These are phyloP conservation scores for Chenopodium formosanum DNA, from an alignment of 148 eudicot species.

Conservation along the genomic window DNA sequence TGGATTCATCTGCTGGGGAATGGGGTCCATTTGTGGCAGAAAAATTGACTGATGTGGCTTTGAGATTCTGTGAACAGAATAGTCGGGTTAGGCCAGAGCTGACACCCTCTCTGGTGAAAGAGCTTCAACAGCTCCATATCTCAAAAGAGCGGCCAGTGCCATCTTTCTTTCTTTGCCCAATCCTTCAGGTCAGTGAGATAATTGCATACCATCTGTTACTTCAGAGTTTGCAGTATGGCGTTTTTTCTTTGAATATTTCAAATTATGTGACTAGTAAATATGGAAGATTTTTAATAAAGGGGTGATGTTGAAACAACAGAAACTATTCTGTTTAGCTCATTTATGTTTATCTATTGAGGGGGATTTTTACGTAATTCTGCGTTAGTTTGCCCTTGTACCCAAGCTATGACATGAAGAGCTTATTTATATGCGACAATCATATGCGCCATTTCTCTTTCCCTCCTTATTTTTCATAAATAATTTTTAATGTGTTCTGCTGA, in stretches of 20 bases:
- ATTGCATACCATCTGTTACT: neutral
- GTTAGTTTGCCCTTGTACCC: neutral
- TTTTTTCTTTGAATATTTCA: neutral
- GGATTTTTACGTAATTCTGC: neutral
- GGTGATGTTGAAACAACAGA: neutral
- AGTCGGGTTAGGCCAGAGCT: conserved; percentile 68
- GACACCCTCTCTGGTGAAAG: conserved; percentile 57
- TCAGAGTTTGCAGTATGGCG: neutral
- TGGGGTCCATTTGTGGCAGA: conserved; percentile 64
- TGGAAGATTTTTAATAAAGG: neutral
- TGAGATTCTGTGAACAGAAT: conserved; percentile 65
- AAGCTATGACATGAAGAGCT: neutral
- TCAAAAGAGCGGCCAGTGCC: conserved; percentile 63
- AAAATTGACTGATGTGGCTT: conserved; percentile 56
- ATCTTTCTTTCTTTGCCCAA: conserved; percentile 75
- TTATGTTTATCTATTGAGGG: neutral
- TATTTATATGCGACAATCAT: neutral
- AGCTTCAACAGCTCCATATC: conserved; percentile 61
- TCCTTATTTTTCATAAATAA: neutral
- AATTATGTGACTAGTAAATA: neutral
- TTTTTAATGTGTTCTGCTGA: neutral
- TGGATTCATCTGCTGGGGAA: conserved; percentile 73
- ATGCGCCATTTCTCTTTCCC: neutral
- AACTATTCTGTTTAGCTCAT: neutral
- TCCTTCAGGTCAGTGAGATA: conserved; percentile 47